Percentiles rank a stretch among this genome's conserved stretches.
Conservation (phyloP, 768 basidiomycete species). For the Dacryopinax primogenitus region DNA sequence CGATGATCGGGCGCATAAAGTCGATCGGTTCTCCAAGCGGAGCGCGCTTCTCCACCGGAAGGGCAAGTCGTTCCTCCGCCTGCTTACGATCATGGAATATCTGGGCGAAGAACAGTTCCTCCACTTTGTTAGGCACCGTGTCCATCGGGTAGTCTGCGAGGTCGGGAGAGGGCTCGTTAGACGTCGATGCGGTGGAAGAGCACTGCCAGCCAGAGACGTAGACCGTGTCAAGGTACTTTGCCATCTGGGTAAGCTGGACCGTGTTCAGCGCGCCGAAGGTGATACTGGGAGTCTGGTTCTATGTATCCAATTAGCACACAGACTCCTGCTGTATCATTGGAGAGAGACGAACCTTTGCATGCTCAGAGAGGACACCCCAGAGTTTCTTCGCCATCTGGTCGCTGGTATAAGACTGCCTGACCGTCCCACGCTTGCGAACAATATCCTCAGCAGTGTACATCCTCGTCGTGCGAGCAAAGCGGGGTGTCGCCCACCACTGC, state of each 20-base stretch:
- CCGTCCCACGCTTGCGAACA: slow-evolving; percentile 82
- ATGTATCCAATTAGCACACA: neutral
- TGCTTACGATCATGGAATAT: slow-evolving; percentile 99
- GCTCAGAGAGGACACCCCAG: slow-evolving; percentile 57
- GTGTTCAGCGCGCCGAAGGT: slow-evolving; percentile 99
- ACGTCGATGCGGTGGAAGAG: slow-evolving; percentile 83
- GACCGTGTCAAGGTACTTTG: slow-evolving; percentile 88
- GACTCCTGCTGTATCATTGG: neutral
- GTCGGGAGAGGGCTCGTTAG: slow-evolving; percentile 96
- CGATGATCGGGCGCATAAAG: slow-evolving; percentile 87
- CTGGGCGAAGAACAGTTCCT: slow-evolving; percentile 95
- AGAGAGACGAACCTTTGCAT: slow-evolving; percentile 35
- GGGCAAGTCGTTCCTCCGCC: slow-evolving; percentile 56
- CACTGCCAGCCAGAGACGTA: slow-evolving; percentile 92
- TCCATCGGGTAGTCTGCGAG: slow-evolving; percentile 97
- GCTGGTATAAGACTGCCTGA: slow-evolving; percentile 77
- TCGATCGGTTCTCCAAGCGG: slow-evolving; percentile 56
- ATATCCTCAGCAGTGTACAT: slow-evolving; percentile 91
- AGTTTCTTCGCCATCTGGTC: slow-evolving; percentile 78
- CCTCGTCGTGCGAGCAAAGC: slow-evolving; percentile 74
- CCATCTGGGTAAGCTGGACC: slow-evolving; percentile 98
- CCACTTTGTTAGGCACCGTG: slow-evolving; percentile 97
- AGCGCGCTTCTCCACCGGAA: slow-evolving; percentile 59
- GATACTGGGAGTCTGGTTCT: slow-evolving; percentile 66
- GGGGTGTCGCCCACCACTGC: slow-evolving; percentile 88